Percentiles rank a stretch among this genome's conserved stretches.
Evolutionary conservation across 352 stramenopile genomes (phyloP).

Genomic region (Globisporangium echinulatum): DNA sequence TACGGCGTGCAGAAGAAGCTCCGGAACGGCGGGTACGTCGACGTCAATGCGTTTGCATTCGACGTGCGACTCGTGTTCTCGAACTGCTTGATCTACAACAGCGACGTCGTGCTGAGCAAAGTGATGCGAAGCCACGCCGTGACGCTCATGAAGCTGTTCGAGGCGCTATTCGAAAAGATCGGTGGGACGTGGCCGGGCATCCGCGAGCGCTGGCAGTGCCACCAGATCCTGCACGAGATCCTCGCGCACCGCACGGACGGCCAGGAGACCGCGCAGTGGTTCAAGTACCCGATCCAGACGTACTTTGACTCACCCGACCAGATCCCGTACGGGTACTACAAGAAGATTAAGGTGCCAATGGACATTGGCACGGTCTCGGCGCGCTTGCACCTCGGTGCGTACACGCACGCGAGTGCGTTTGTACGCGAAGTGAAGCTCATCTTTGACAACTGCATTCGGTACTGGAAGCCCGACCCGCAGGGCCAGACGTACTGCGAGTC

Average conservation of each 20-base stretch:
- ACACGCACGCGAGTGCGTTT: conserved; percentile 54
- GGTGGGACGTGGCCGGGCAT: conserved; percentile 61
- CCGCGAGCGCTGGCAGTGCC: conserved; percentile 75
- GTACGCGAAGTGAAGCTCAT: conserved; percentile 63
- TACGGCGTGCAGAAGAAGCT: conserved; percentile 85
- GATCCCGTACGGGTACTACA: conserved; percentile 79
- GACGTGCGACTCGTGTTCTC: conserved; percentile 83
- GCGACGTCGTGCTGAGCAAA: conserved; percentile 75
- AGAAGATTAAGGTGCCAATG: conserved; percentile 75
- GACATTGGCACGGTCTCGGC: conserved; percentile 76
- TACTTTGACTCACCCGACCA: conserved; percentile 82
- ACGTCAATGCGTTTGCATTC: conserved; percentile 57
- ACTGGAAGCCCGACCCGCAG: conserved; percentile 74
- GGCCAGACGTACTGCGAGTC: conserved; percentile 77
- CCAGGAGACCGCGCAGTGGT: conserved; percentile 81
- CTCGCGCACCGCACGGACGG: conserved; percentile 65
- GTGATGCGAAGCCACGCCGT: conserved; percentile 80
- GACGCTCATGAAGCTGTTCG: conserved; percentile 82
- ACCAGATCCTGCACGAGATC: conserved; percentile 77
- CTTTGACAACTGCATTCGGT: conserved; percentile 82
- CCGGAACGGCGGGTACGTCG: conserved; percentile 57
- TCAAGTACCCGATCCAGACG: conserved; percentile 82
- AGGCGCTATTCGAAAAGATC: conserved; percentile 64
- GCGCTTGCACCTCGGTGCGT: conserved; percentile 58
- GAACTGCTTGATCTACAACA: conserved; percentile 88